These are phyloP conservation scores for Penicillium flavigenum DNA, from an alignment of 495 filamentous ascomycete species.

Conservation along the genomic window DNA sequence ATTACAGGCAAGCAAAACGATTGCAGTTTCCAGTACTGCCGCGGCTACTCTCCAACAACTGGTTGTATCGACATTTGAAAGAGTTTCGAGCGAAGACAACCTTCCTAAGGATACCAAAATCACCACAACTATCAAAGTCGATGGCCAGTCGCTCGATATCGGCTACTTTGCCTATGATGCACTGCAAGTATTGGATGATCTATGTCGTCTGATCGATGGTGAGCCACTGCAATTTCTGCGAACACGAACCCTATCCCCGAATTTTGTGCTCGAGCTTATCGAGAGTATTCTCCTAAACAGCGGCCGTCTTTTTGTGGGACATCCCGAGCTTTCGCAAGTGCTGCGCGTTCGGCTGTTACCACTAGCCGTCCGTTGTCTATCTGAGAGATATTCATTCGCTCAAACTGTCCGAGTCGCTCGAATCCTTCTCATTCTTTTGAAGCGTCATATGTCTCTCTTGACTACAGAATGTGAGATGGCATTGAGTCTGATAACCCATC, in stretches of 20 bases:
- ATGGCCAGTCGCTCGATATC: conserved; percentile 62
- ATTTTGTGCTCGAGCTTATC: conserved; percentile 85
- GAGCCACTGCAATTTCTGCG: conserved; percentile 77
- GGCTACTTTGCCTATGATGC: conserved; percentile 82
- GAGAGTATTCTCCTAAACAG: conserved; percentile 87
- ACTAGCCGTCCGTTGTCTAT: conserved; percentile 71
- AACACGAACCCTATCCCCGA: conserved; percentile 70
- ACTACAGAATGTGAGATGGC: conserved; percentile 81
- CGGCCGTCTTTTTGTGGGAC: conserved; percentile 70
- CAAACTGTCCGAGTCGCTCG: conserved; percentile 78
- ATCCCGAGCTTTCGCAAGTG: conserved; percentile 78
- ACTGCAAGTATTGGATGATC: conserved; percentile 80
- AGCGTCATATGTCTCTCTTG: conserved; percentile 71
- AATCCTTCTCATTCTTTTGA: conserved; percentile 76
- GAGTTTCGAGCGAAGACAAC: conserved; percentile 79
- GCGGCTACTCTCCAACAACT: conserved; percentile 94
- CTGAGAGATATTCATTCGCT: conserved; percentile 76
- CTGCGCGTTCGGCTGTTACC: conserved; percentile 81
- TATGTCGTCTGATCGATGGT: conserved; percentile 83
- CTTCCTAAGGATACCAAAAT: conserved; percentile 46
- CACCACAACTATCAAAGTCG: conserved; percentile 42
- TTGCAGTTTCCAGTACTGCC: conserved; percentile 89
- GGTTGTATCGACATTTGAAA: conserved; percentile 88
- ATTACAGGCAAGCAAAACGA: conserved; percentile 84
- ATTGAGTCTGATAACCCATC: conserved; percentile 78